phyloP scores from a whole-genome alignment of 768 basidiomycete species.

The Hysterangium stoloniferum region DNA sequence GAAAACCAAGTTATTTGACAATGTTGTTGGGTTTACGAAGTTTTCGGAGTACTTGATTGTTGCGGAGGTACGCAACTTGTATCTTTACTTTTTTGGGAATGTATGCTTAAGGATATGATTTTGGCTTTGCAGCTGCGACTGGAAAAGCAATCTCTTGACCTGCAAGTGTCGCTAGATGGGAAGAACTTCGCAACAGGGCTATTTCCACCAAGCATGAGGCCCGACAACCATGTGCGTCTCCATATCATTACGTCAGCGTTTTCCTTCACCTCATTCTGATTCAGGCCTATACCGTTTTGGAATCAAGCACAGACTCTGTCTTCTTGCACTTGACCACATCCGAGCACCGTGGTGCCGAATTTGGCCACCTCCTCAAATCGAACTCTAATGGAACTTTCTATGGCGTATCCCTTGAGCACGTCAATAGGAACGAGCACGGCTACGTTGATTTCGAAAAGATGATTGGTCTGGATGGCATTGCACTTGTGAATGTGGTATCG shows the following conservation, averaged over 20 bases:
- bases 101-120: neutral
- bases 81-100: neutral
- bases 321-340: conserved; percentile 97
- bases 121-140: conserved; percentile 38
- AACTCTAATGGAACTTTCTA: conserved; percentile 99
- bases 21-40: conserved; percentile 91
- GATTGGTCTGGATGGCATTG: conserved; percentile 92
- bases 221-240: conserved; percentile 73
- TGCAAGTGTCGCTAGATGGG: conserved; percentile 93
- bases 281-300: conserved; percentile 88
- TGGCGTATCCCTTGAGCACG: conserved; percentile 75
- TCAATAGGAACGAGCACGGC: conserved; percentile 81
- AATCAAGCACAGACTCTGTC: conserved; percentile 87
- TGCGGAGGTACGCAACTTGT: conserved; percentile 62
- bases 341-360: conserved; percentile 60
- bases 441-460: conserved; percentile 99
- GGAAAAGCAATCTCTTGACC: conserved; percentile 51
- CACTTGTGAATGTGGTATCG: conserved; percentile 82
- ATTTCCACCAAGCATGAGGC: conserved; percentile 88
- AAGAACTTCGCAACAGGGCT: conserved; percentile 72
- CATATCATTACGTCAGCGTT: neutral
- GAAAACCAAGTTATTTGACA: conserved; percentile 72
- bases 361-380: conserved; percentile 90
- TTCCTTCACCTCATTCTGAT: neutral
- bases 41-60: conserved; percentile 96